phyloP scores from a whole-genome alignment of 805 yeast species.

The Ogataea pignaliae region DNA sequence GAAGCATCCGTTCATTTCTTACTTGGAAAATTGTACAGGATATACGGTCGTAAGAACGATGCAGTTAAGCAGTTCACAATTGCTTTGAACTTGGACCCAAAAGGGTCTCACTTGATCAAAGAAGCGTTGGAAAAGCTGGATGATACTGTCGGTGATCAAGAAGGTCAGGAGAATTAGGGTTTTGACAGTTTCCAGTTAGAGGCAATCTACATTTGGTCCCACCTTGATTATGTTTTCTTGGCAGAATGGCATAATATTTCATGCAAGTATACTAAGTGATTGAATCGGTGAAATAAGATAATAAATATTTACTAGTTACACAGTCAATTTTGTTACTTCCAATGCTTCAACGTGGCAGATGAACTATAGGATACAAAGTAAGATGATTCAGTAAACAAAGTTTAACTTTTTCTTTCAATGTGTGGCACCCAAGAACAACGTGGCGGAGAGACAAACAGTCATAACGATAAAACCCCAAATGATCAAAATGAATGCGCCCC shows the following conservation, averaged over 20 bases:
- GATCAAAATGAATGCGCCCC: conserved; percentile 50
- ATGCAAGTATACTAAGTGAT: no score
- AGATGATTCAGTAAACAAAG: no score
- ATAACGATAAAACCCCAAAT: conserved; percentile 71
- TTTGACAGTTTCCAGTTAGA: no score
- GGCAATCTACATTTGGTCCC: no score
- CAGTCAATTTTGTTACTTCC: not conserved
- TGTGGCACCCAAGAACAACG: conserved; percentile 30
- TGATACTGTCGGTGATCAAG: conserved; percentile 16
- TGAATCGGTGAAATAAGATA: no score
- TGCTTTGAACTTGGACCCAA: conserved; percentile 89
- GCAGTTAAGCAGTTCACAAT: conserved; percentile 85
- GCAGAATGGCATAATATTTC: no score
- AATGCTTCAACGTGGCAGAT: not conserved
- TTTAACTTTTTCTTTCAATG: conserved; percentile 12
- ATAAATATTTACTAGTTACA: not conserved
- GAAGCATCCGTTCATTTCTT: conserved; percentile 91
- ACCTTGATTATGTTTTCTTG: no score
- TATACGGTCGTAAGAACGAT: conserved; percentile 63
- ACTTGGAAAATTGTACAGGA: conserved; percentile 80
- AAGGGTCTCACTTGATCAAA: conserved; percentile 78
- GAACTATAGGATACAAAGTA: no score
- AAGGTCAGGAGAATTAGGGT: conserved; percentile 7
- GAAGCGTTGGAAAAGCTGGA: conserved; percentile 67
- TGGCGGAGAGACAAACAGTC: conserved; percentile 52